These are phyloP conservation scores for Heliosperma pusillum DNA, from an alignment of 148 eudicot species.

Conservation along the genomic window DNA sequence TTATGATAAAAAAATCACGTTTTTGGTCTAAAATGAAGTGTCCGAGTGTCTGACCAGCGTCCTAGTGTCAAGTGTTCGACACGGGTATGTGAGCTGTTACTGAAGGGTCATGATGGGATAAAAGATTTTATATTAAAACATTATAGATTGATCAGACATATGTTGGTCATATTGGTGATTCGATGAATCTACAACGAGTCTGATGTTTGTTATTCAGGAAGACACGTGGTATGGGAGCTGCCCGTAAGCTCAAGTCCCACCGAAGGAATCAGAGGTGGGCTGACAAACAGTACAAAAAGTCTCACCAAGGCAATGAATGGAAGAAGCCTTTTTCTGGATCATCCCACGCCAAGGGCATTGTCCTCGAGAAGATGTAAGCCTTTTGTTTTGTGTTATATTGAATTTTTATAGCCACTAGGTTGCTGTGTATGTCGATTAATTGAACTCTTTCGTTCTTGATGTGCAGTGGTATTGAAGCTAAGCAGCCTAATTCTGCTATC, in stretches of 20 bases:
- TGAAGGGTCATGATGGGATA: too few species aligned
- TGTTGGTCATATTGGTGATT: neutral
- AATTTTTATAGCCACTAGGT: too few species aligned
- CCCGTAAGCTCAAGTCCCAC: conserved; percentile 85
- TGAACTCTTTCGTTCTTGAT: neutral
- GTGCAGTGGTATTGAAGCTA: conserved; percentile 88
- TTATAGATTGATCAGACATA: neutral
- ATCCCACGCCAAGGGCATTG: conserved; percentile 93
- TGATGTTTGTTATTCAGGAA: conserved; percentile 36
- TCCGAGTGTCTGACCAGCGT: too few species aligned
- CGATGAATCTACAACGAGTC: neutral
- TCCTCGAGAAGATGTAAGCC: conserved; percentile 81
- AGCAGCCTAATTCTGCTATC: conserved; percentile 98
- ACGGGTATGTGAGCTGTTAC: too few species aligned
- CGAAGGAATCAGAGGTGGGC: conserved; percentile 88
- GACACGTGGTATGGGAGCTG: conserved; percentile 91
- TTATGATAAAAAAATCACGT: too few species aligned
- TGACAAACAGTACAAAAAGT: conserved; percentile 86
- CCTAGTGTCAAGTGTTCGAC: too few species aligned
- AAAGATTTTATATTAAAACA: neutral
- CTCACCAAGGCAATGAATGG: conserved; percentile 94
- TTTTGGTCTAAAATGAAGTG: too few species aligned
- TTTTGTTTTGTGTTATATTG: neutral
- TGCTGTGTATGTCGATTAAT: neutral
- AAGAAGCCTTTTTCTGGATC: conserved; percentile 93